A percentile compares a stretch with the other conserved stretches of the same genome.
Evolutionary conservation across 1,284 basidiomycete genomes (phyloP).

Genomic region (Melampsora americana): DNA sequence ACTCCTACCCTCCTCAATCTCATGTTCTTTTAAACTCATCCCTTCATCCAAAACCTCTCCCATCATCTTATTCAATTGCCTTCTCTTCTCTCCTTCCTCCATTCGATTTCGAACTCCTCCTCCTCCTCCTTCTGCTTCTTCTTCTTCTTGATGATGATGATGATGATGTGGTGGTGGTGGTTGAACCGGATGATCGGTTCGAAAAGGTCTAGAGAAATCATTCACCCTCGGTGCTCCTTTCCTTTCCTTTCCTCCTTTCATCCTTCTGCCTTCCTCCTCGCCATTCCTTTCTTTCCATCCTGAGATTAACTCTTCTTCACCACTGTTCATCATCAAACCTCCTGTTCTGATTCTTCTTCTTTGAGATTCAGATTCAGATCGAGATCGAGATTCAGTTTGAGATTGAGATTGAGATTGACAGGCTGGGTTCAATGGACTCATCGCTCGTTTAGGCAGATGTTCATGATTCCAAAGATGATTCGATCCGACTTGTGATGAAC

Average conservation of each 20-base stretch:
- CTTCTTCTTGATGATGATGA: constrained; percentile 4
- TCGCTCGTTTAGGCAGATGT: constrained; percentile 17
- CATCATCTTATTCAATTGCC: background rate
- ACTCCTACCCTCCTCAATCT: background rate
- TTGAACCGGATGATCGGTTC: background rate
- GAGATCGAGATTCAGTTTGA: background rate
- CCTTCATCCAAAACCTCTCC: background rate
- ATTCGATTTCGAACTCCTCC: background rate
- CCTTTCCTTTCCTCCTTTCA: too few relatives aligned
- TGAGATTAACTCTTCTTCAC: too few relatives aligned
- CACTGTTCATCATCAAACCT: too few relatives aligned
- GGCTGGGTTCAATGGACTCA: constrained; percentile 31
- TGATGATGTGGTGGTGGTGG: too few relatives aligned
- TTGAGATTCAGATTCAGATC: too few relatives aligned
- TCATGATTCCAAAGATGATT: constrained; percentile 8
- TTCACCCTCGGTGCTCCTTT: too few relatives aligned
- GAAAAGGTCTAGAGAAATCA: background rate
- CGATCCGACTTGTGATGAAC: background rate
- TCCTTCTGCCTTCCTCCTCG: too few relatives aligned
- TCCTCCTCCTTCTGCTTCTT: background rate
- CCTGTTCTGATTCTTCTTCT: too few relatives aligned
- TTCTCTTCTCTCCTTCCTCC: constrained; percentile 4
- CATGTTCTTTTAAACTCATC: background rate
- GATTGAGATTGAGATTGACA: background rate
- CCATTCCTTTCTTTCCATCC: too few relatives aligned